Conservation (phyloP, 2,329 filamentous ascomycete genomes). For the Verticillium nonalfalfae region DNA sequence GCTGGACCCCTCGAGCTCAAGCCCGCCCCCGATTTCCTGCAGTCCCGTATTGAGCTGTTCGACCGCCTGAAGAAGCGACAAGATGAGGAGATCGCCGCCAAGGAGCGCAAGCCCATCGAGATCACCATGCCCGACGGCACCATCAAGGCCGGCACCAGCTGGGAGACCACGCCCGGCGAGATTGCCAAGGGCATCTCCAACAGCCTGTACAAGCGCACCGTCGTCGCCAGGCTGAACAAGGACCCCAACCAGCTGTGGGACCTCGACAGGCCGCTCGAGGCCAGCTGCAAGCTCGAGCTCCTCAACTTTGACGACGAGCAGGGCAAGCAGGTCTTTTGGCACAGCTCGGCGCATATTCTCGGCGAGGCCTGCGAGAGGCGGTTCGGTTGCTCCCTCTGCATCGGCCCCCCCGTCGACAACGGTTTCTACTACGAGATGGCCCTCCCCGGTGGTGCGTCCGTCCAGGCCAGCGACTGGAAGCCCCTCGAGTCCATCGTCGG, state of each 20-base stretch:
- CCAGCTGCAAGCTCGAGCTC: slow-evolving; percentile 77
- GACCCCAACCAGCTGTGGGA: slow-evolving; percentile 75
- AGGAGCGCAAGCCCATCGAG: slow-evolving; percentile 67
- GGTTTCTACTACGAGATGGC: slow-evolving; percentile 94
- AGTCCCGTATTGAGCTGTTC: slow-evolving; percentile 80
- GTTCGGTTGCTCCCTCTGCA: slow-evolving; percentile 87
- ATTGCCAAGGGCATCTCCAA: slow-evolving; percentile 77
- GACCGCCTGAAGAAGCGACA: slow-evolving; percentile 81
- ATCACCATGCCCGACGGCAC: slow-evolving; percentile 69
- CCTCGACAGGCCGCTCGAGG: slow-evolving; percentile 82
- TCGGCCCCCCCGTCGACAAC: slow-evolving; percentile 84
- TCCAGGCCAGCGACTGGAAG: slow-evolving; percentile 75
- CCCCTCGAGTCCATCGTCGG: slow-evolving; percentile 73
- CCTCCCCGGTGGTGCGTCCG: slow-evolving; percentile 34
- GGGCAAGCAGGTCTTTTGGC: slow-evolving; percentile 96
- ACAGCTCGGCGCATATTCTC: slow-evolving; percentile 91
- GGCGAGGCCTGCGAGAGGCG: slow-evolving; percentile 88
- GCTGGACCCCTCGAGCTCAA: slow-evolving; percentile 39
- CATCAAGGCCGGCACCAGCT: slow-evolving; percentile 69
- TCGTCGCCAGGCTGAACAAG: slow-evolving; percentile 73
- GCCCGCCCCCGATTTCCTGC: slow-evolving; percentile 67
- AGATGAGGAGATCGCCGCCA: slow-evolving; percentile 66
- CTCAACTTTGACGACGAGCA: slow-evolving; percentile 67
- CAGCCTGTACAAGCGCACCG: slow-evolving; percentile 77
- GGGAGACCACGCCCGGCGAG: slow-evolving; percentile 82